Conservation (phyloP, 805 yeast species). For the Ogataea degrootiae region DNA sequence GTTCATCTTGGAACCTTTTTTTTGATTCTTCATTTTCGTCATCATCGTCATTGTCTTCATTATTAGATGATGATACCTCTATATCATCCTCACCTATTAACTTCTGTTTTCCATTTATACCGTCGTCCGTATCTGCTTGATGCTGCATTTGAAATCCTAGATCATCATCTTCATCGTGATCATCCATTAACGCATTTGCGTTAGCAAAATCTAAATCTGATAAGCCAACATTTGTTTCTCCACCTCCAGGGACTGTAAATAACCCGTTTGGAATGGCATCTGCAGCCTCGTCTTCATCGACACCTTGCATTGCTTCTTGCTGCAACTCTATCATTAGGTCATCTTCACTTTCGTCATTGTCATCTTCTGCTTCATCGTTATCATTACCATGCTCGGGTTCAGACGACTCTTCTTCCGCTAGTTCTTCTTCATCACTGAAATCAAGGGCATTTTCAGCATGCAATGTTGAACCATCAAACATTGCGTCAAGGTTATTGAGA, state of each 20-base stretch:
- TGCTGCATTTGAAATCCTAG: slow-evolving; percentile 9
- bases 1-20: slow-evolving; percentile 5
- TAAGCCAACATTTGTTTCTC: slow-evolving; percentile 25
- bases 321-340: slow-evolving; percentile 36
- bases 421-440: slow-evolving; percentile 89
- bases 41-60: slow-evolving; percentile 22
- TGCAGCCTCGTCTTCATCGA: slow-evolving; percentile 27
- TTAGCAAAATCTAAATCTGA: slow-evolving; percentile 29
- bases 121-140: slow-evolving; percentile 2
- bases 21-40: slow-evolving; percentile 4
- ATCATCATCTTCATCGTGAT: slow-evolving; percentile 13
- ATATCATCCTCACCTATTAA: slow-evolving; percentile 19
- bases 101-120: slow-evolving; percentile 1
- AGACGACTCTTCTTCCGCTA: slow-evolving; percentile 79
- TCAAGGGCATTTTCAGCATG: slow-evolving; percentile 94
- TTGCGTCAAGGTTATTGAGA: slow-evolving; percentile 22
- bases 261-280: slow-evolving; percentile 26
- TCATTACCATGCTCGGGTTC: slow-evolving; percentile 17
- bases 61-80: slow-evolving; percentile 22
- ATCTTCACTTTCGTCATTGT: slow-evolving; percentile 36
- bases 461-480: slow-evolving; percentile 46
- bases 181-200: slow-evolving; percentile 20
- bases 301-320: slow-evolving; percentile 34
- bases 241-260: slow-evolving; percentile 24
- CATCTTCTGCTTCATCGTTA: slow-evolving; percentile 31